Percentiles rank a stretch among this genome's conserved stretches.
Evolutionary conservation across 768 basidiomycete species (phyloP).

Genomic region (Hericium coralloides): DNA sequence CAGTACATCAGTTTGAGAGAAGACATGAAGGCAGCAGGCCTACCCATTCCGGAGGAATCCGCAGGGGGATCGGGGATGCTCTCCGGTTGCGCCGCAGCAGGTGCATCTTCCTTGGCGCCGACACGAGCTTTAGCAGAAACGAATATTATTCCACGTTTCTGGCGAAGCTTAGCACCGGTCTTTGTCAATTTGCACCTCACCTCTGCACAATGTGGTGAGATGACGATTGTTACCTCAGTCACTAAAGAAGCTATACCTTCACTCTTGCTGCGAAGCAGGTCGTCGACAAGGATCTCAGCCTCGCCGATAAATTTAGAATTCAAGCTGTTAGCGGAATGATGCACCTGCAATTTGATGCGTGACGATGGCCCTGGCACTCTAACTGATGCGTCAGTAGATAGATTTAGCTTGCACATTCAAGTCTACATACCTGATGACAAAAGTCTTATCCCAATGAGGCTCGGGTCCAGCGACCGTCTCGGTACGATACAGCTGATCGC

Average conservation of each 20-base stretch:
- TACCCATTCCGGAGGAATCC: not conserved
- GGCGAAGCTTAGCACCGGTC: not conserved
- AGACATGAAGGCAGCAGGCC: not conserved
- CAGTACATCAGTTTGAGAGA: not conserved
- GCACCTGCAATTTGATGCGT: not conserved
- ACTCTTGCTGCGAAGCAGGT: not conserved
- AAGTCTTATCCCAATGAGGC: not conserved
- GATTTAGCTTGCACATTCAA: not conserved
- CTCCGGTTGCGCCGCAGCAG: not conserved
- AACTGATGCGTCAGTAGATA: not conserved
- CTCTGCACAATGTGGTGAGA: not conserved
- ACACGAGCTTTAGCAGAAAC: not conserved
- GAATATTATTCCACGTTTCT: not conserved
- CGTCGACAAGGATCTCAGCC: not conserved
- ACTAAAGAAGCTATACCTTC: not conserved
- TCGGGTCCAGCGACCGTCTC: not conserved
- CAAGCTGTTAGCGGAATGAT: not conserved
- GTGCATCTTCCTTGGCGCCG: not conserved
- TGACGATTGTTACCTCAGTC: not conserved
- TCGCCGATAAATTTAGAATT: not conserved
- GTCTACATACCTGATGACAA: not conserved
- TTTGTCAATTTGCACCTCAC: not conserved
- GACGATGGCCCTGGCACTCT: not conserved
- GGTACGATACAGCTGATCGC: not conserved
- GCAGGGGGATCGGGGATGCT: not conserved